Evolutionary conservation across 31 red algal genomes (phyloP).

Genomic region (Endocladia muricata): DNA sequence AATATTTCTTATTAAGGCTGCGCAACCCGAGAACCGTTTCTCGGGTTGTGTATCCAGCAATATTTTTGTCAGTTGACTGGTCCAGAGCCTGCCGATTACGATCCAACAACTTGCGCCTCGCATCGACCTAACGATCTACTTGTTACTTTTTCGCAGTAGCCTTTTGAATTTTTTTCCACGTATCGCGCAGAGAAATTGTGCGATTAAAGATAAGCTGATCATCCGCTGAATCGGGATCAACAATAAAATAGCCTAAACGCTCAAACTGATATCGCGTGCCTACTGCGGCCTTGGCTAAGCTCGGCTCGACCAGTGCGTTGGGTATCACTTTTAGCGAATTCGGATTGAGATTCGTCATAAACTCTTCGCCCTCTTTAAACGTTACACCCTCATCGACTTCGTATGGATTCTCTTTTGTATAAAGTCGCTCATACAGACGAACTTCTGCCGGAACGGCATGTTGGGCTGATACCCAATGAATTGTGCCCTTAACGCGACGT

Average conservation of each 20-base stretch:
- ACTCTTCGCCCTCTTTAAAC: too few relatives aligned
- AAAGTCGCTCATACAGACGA: conserved; percentile 25
- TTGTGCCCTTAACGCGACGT: conserved; percentile 11
- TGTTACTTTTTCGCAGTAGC: too few relatives aligned
- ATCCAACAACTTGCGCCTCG: too few relatives aligned
- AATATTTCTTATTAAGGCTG: too few relatives aligned
- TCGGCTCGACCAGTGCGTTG: conserved; percentile 15
- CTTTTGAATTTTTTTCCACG: conserved; percentile 24
- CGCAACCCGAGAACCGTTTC: too few relatives aligned
- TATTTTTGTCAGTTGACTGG: too few relatives aligned
- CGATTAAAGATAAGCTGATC: conserved; percentile 27
- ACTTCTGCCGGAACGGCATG: conserved; percentile 7
- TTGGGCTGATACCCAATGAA: conserved; percentile 29
- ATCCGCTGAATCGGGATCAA: neutral
- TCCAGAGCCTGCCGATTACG: too few relatives aligned
- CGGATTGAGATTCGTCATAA: conserved; percentile 22
- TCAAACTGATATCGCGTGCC: conserved; percentile 12
- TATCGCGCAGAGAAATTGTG: conserved; percentile 20
- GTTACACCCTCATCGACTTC: too few relatives aligned
- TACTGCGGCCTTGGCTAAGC: conserved; percentile 5
- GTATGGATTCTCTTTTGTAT: neutral
- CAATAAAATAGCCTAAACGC: conserved; percentile 22
- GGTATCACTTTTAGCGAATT: conserved; percentile 15
- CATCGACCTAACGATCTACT: too few relatives aligned
- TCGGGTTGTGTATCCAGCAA: too few relatives aligned